phyloP scores from a whole-genome alignment of 345 rosid genomes.

The Rhodamnia argentea region DNA sequence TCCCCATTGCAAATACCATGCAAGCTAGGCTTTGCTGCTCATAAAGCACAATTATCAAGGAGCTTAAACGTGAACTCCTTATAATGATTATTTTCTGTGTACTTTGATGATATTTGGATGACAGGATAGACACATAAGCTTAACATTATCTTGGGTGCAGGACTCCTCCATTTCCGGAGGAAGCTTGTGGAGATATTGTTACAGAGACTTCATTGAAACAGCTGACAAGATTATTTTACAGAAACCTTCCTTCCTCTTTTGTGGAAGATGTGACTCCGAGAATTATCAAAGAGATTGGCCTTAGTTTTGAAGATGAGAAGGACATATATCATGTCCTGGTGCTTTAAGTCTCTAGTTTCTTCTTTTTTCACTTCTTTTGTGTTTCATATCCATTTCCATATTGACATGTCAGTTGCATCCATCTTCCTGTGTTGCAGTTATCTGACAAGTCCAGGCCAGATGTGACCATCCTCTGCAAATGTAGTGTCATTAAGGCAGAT shows the following conservation, averaged over 20 bases:
- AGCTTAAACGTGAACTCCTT: too few species aligned
- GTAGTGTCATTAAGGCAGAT: conserved; percentile 24
- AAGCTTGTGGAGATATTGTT: conserved; percentile 6
- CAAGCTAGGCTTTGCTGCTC: background rate
- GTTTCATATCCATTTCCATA: background rate
- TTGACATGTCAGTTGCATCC: background rate
- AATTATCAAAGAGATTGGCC: conserved; percentile 26
- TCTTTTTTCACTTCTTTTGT: background rate
- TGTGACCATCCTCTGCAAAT: conserved; percentile 35
- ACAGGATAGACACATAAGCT: background rate
- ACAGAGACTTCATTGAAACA: conserved; percentile 15
- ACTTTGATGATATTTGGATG: background rate
- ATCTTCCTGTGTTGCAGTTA: conserved; percentile 21
- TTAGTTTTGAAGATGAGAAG: conserved; percentile 24
- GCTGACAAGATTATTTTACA: conserved; percentile 18
- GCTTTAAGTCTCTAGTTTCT: background rate
- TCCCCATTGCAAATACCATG: background rate
- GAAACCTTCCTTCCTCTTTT: conserved; percentile 29
- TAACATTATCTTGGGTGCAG: conserved; percentile 8
- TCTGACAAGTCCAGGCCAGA: conserved; percentile 5
- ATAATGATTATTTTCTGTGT: too few species aligned
- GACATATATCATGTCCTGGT: conserved; percentile 53
- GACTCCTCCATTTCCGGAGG: conserved; percentile 5
- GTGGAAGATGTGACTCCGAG: conserved; percentile 15
- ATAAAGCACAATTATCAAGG: background rate